These are phyloP conservation scores for Epichloe festucae DNA, from an alignment of 2,329 filamentous ascomycete genomes.

Conservation along the genomic window DNA sequence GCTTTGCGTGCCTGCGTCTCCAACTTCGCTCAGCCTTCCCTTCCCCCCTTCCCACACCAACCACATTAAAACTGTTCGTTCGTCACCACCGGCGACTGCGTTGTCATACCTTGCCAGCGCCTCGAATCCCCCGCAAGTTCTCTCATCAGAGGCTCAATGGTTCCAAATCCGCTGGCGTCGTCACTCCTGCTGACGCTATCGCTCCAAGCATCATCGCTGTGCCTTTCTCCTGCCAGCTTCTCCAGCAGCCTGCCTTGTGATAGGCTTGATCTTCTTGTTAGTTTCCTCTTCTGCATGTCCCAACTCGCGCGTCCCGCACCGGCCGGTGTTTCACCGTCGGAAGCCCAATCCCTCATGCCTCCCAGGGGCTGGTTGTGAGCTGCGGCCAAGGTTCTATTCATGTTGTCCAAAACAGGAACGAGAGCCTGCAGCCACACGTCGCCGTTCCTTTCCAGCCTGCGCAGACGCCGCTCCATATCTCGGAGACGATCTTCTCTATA, in stretches of 20 bases:
- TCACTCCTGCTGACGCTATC: slow-evolving; percentile 15
- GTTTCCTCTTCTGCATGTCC: slow-evolving; percentile 7
- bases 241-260: slow-evolving; percentile 18
- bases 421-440: slow-evolving; percentile 32
- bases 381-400: slow-evolving; percentile 24
- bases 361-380: slow-evolving; percentile 7
- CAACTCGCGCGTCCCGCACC: slow-evolving; percentile 5
- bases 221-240: slow-evolving; percentile 10
- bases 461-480: slow-evolving; percentile 35
- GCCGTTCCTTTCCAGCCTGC: slow-evolving; percentile 32
- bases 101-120: slow-evolving; percentile 10
- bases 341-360: slow-evolving; percentile 16
- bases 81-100: background rate
- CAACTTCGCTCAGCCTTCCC: background rate
- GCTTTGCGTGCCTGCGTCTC: background rate
- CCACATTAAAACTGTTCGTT: background rate
- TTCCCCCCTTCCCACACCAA: background rate
- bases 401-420: slow-evolving; percentile 30
- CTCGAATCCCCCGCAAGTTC: slow-evolving; percentile 23
- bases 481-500: slow-evolving; percentile 28
- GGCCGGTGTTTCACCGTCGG: slow-evolving; percentile 18
- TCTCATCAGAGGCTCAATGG: slow-evolving; percentile 32
- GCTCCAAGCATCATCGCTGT: slow-evolving; percentile 11
- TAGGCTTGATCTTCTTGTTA: slow-evolving; percentile 13
- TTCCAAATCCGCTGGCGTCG: slow-evolving; percentile 23